phyloP scores from a whole-genome alignment of 768 basidiomycete species.

The Phaeotremella skinneri region DNA sequence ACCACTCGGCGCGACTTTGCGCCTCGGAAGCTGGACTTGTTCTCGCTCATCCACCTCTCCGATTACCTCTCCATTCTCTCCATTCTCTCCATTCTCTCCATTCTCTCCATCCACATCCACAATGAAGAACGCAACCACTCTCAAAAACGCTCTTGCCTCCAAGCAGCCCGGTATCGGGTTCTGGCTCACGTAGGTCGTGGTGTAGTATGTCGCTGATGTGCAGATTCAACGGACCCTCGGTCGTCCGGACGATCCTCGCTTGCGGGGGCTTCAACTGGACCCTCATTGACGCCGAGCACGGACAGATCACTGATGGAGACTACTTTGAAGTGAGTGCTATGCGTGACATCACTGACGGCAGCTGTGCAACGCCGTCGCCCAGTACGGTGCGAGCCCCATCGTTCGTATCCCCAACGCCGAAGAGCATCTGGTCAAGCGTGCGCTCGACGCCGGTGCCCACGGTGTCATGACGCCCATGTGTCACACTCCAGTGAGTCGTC shows the following conservation, averaged over 20 bases:
- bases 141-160: conserved; percentile 29
- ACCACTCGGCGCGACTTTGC: too few relatives aligned
- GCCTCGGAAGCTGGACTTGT: too few relatives aligned
- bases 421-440: conserved; percentile 51
- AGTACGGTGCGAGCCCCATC: conserved; percentile 46
- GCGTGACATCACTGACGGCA: conserved; percentile 13
- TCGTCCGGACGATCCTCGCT: conserved; percentile 30
- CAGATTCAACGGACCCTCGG: conserved; percentile 22
- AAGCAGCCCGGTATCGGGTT: conserved; percentile 40
- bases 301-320: conserved; percentile 38
- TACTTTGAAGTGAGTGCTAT: conserved; percentile 36
- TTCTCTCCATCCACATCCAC: too few relatives aligned
- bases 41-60: too few relatives aligned
- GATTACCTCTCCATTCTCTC: too few relatives aligned
- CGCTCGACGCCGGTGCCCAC: conserved; percentile 52
- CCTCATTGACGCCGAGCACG: conserved; percentile 44
- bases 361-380: conserved; percentile 39
- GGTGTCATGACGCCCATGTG: conserved; percentile 52
- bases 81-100: too few relatives aligned
- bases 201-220: background rate
- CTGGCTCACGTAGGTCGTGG: conserved; percentile 40
- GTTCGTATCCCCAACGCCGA: conserved; percentile 50
- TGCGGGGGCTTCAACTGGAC: conserved; percentile 40
- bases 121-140: conserved; percentile 24
- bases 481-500: conserved; percentile 34